These are phyloP conservation scores for Heliamphora exappendiculata DNA, from an alignment of 148 eudicot genomes.

Conservation along the genomic window DNA sequence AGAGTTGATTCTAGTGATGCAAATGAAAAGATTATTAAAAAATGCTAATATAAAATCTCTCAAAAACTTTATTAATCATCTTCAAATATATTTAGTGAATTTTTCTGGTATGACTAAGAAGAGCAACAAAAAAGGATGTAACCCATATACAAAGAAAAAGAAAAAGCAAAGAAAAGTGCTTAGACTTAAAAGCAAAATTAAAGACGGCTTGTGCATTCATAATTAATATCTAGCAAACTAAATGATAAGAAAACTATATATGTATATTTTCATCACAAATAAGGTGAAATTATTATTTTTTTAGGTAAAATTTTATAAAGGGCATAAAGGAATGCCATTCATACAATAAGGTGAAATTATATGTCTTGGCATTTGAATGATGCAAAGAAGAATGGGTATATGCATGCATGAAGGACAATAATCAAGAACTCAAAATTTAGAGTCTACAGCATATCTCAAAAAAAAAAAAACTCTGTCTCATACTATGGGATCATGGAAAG, in stretches of 20 bases:
- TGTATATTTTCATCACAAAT: neutral
- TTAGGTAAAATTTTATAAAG: too few relatives aligned
- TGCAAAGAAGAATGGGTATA: neutral
- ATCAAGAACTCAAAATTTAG: neutral
- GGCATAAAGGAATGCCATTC: too few relatives aligned
- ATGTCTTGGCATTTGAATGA: neutral
- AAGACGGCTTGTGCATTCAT: neutral
- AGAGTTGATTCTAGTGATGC: too few relatives aligned
- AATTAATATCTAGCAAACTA: neutral
- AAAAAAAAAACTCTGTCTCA: neutral
- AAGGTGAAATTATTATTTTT: too few relatives aligned
- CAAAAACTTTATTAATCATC: neutral
- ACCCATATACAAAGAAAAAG: too few relatives aligned
- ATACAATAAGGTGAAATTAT: too few relatives aligned
- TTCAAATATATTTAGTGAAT: neutral
- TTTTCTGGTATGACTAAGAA: neutral
- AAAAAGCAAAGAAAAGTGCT: too few relatives aligned
- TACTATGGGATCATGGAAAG: constrained; percentile 3
- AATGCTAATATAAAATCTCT: too few relatives aligned
- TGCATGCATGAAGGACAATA: neutral
- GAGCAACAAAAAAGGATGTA: neutral
- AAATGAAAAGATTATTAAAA: too few relatives aligned
- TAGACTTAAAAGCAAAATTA: neutral
- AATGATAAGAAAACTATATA: neutral
- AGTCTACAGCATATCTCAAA: neutral